A percentile compares a stretch with the other conserved stretches of the same genome.
Conservation (phyloP, 495 filamentous ascomycete genomes). For the Rusavskia elegans region DNA sequence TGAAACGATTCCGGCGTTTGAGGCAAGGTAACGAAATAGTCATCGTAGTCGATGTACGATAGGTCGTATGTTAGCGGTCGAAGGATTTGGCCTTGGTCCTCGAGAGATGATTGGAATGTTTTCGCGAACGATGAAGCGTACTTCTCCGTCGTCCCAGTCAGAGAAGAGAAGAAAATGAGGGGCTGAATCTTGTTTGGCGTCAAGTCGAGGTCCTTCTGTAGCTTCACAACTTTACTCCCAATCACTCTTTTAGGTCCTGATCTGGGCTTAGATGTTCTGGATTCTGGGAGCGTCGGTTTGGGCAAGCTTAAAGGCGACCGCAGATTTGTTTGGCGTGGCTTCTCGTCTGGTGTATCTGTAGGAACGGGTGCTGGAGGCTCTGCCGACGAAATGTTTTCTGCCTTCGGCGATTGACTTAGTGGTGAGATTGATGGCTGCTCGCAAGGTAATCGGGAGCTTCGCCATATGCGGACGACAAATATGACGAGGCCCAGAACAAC, state of each 20-base stretch:
- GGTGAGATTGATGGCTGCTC: not conserved
- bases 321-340: no score
- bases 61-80: constrained; percentile 59
- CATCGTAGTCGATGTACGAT: constrained; percentile 75
- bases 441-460: not conserved
- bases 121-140: constrained; percentile 42
- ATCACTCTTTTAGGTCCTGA: constrained; percentile 20
- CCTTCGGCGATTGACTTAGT: not conserved
- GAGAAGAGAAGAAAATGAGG: constrained; percentile 73
- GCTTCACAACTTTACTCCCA: constrained; percentile 13
- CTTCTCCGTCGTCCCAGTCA: constrained; percentile 64
- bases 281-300: no score
- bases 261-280: not conserved
- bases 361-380: no score
- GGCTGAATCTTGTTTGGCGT: constrained; percentile 42
- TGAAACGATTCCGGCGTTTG: constrained; percentile 33
- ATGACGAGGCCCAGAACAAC: not conserved
- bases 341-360: no score
- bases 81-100: constrained; percentile 20
- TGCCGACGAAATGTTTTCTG: not conserved
- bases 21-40: constrained; percentile 58
- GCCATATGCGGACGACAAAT: not conserved
- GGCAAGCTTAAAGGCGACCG: no score
- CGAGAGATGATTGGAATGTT: constrained; percentile 25
- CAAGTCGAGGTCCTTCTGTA: constrained; percentile 6